phyloP scores from a whole-genome alignment of 2,329 filamentous ascomycete genomes.

The Xylaria sp. region DNA sequence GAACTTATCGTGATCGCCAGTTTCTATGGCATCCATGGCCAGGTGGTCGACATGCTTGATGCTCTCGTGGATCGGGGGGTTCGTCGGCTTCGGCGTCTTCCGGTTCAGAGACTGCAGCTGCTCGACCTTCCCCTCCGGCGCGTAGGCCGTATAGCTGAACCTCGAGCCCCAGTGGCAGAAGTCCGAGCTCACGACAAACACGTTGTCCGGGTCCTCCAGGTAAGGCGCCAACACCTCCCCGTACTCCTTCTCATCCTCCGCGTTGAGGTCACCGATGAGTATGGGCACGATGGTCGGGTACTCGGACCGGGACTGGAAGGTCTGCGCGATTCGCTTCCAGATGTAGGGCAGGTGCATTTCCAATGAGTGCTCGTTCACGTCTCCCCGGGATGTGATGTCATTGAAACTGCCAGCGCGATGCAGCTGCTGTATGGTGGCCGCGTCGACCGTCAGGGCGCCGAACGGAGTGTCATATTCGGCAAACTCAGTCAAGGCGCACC shows the following conservation, averaged over 20 bases:
- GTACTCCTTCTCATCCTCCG: slow-evolving; percentile 65
- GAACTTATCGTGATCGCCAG: slow-evolving; percentile 72
- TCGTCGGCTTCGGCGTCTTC: slow-evolving; percentile 39
- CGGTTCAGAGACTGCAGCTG: slow-evolving; percentile 44
- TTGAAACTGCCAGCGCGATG: slow-evolving; percentile 57
- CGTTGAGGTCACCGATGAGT: slow-evolving; percentile 76
- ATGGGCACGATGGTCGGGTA: slow-evolving; percentile 83
- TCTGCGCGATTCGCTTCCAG: slow-evolving; percentile 69
- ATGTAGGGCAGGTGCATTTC: slow-evolving; percentile 98
- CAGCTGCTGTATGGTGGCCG: slow-evolving; percentile 54
- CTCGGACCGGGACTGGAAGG: slow-evolving; percentile 50
- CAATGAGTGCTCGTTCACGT: slow-evolving; percentile 86
- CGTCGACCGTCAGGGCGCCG: slow-evolving; percentile 70
- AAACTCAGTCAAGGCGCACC: slow-evolving; percentile 76
- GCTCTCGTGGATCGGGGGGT: slow-evolving; percentile 74
- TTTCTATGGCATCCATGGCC: slow-evolving; percentile 83
- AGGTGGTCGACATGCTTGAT: slow-evolving; percentile 79
- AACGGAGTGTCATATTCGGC: slow-evolving; percentile 73
- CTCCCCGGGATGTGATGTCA: slow-evolving; percentile 66
- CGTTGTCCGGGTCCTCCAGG: slow-evolving; percentile 72
- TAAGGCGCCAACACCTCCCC: slow-evolving; percentile 77
- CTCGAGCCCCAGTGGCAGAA: slow-evolving; percentile 94
- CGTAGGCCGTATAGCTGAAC: slow-evolving; percentile 84
- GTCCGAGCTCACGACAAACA: slow-evolving; percentile 90
- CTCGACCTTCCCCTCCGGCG: slow-evolving; percentile 43